Percentiles rank a stretch among this genome's conserved stretches.
These are phyloP conservation scores for Dioscorea alata DNA, from an alignment of 106 monocot genomes.

Conservation along the genomic window DNA sequence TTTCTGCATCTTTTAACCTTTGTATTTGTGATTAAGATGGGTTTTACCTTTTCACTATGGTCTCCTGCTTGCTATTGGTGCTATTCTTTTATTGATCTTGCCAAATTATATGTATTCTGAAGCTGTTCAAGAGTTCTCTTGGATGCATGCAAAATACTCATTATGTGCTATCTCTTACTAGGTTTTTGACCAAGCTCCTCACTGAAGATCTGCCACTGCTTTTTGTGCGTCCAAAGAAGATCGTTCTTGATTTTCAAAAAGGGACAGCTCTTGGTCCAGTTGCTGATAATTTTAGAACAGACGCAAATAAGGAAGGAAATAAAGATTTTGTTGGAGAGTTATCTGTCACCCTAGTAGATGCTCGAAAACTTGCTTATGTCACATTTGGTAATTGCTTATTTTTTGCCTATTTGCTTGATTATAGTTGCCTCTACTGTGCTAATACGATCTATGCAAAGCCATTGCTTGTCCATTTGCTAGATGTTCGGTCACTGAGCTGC, in stretches of 20 bases:
- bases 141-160: too few relatives aligned
- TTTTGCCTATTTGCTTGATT: conserved; percentile 9
- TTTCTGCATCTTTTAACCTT: too few relatives aligned
- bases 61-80: too few relatives aligned
- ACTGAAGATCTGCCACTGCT: conserved; percentile 73
- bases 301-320: conserved; percentile 43
- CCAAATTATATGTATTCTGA: too few relatives aligned
- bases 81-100: too few relatives aligned
- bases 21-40: too few relatives aligned
- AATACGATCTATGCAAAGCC: too few relatives aligned
- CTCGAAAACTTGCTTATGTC: conserved; percentile 60
- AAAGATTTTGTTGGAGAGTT: conserved; percentile 61
- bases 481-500: too few relatives aligned
- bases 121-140: too few relatives aligned
- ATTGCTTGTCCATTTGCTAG: too few relatives aligned
- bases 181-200: conserved; percentile 67
- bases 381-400: conserved; percentile 35
- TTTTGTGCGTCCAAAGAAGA: conserved; percentile 76
- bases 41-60: too few relatives aligned
- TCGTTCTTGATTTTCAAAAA: conserved; percentile 72
- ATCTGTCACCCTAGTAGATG: conserved; percentile 77
- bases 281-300: conserved; percentile 28
- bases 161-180: conserved; percentile 7
- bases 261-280: conserved; percentile 62
- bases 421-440: too few relatives aligned